A percentile compares a stretch with the other conserved stretches of the same genome.
Conservation (phyloP, 305 asterid species). For the Fraxinus baroniana region DNA sequence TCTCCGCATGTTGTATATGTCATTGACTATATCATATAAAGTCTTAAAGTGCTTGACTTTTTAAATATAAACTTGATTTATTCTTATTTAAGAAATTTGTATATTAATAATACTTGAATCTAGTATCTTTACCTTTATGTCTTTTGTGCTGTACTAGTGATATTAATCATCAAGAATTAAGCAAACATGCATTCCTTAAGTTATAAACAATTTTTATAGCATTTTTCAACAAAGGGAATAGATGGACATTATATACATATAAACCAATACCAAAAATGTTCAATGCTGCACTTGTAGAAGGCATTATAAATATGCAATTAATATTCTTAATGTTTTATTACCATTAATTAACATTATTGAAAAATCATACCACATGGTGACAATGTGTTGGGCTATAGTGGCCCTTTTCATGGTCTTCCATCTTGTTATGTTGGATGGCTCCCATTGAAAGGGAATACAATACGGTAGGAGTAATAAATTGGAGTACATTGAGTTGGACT, state of each 20-base stretch:
- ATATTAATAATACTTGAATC: neutral
- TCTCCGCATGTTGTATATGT: neutral
- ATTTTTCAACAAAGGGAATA: neutral
- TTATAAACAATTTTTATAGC: neutral
- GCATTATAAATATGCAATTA: neutral
- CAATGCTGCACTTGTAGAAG: neutral
- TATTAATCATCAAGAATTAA: neutral
- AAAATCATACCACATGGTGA: neutral
- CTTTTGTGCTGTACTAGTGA: neutral
- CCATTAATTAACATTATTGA: conserved; percentile 16
- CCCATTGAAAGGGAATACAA: conserved; percentile 25
- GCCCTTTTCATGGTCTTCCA: conserved; percentile 35
- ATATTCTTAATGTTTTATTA: neutral
- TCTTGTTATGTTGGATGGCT: conserved; percentile 38
- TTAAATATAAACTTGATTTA: neutral
- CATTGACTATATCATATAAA: neutral
- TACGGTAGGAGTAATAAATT: neutral
- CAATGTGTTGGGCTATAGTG: conserved; percentile 31
- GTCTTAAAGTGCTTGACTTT: neutral
- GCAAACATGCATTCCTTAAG: neutral
- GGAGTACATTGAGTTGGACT: conserved; percentile 14
- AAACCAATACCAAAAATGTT: neutral
- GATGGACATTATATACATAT: neutral
- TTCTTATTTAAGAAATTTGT: neutral
- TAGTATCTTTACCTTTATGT: neutral